Evolutionary conservation across 2,329 filamentous ascomycete species (phyloP), one percentile per base, ranked within the genome.

Genomic region (Penicillium sp.): DNA sequence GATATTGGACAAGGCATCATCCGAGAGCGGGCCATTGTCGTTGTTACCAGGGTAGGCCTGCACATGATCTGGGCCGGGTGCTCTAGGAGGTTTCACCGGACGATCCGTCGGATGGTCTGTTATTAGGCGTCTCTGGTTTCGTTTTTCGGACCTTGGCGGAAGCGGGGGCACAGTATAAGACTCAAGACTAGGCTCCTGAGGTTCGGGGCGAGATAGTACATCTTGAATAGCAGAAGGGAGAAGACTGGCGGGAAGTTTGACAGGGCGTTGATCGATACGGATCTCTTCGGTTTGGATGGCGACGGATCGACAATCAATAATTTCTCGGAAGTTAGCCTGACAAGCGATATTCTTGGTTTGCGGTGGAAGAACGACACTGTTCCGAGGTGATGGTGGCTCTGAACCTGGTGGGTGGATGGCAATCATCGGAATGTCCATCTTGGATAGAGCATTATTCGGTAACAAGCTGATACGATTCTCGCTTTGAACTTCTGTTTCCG

Each of bases 221-320:
- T 81, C 82, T n/a, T 77, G 77, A 58, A 96, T 88, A 17, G 87
- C 81, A 0, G 90, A 93, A 0, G 91, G 91, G 53, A 91, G 85
- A 33, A 96, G 80, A 68, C 94, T 89, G 1, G 85, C 78, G 14
- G 91, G 90, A 26, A 96, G 79, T 62, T 86, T 87, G 58, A 88
- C 84, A 42, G 90, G 77, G 58, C 91, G 84, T 75, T 85, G 84
- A 68, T 96, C 92, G 6, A 95, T 84, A 53, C 90, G 84, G 55
- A 97, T 97, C 56, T 90, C 89, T 64, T 97, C 92, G 0, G 94
- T 99, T 77, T 99, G 94, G 55, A 92, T 82, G 2, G 83, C 85
- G 43, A 75, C 80, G 53, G 81, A 87, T 38, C 76, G 77, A 62
- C 79, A 78, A 17, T 77, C 71, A 26, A 73, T 69, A 10, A 78